phyloP scores from a whole-genome alignment of 306 rosid genomes.

The Quercus alba region DNA sequence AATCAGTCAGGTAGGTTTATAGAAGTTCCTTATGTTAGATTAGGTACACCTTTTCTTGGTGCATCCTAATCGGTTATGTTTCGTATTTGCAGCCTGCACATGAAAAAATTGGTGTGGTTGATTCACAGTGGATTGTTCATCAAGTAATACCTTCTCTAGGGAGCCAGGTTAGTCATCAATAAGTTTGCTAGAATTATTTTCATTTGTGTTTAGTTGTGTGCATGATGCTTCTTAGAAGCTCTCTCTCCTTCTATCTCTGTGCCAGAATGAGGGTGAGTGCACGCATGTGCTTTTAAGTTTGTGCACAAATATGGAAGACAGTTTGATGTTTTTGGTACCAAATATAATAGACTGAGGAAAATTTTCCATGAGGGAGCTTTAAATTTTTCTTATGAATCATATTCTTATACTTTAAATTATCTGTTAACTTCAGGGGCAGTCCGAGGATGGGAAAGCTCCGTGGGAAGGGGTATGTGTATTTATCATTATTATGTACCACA shows the following conservation, averaged over 20 bases:
- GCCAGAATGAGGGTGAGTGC: neutral
- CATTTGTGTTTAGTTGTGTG: constrained; percentile 1
- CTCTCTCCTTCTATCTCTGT: neutral
- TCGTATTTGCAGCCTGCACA: constrained; percentile 71
- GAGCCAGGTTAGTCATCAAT: constrained; percentile 58
- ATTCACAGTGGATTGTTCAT: constrained; percentile 96
- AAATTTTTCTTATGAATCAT: neutral
- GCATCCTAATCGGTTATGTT: constrained; percentile 17
- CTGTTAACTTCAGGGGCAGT: constrained; percentile 55
- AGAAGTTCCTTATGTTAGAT: neutral
- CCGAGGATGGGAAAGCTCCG: constrained; percentile 59
- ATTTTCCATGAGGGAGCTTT: neutral
- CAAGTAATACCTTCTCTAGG: constrained; percentile 95
- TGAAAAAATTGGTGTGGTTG: constrained; percentile 96
- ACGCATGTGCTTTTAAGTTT: neutral
- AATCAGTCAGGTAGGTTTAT: constrained; percentile 13
- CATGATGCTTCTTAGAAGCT: neutral
- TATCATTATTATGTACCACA: neutral
- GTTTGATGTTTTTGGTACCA: neutral
- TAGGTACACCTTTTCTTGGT: constrained; percentile 7
- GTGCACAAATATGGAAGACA: neutral
- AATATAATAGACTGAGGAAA: neutral
- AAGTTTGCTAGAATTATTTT: constrained; percentile 7
- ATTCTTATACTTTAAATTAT: neutral
- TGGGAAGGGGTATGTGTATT: constrained; percentile 68